Conservation (phyloP, 805 yeast genomes). For the Yarrowia sp. region DNA sequence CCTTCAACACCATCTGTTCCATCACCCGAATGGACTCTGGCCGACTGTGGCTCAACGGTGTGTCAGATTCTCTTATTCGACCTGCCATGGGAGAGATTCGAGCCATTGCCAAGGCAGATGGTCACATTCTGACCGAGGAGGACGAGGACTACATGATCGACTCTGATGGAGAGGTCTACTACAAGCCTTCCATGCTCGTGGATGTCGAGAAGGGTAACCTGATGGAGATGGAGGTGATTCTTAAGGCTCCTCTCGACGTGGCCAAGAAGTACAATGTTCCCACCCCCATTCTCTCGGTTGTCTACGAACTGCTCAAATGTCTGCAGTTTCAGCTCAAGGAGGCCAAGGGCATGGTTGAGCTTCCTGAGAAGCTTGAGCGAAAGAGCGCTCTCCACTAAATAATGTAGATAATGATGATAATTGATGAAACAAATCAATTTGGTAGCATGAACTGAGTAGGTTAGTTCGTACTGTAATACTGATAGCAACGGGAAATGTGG, state of each 20-base stretch:
- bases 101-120: slow-evolving; percentile 57
- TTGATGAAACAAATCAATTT: too few species aligned
- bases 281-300: slow-evolving; percentile 56
- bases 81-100: slow-evolving; percentile 70
- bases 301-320: slow-evolving; percentile 58
- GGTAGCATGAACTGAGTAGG: too few species aligned
- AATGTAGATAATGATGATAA: neutral
- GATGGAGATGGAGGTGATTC: slow-evolving; percentile 66
- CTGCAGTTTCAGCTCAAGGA: slow-evolving; percentile 64
- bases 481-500: neutral
- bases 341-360: slow-evolving; percentile 44
- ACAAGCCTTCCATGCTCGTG: slow-evolving; percentile 69
- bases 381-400: slow-evolving; percentile 21
- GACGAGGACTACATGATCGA: slow-evolving; percentile 51
- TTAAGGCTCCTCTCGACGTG: slow-evolving; percentile 58
- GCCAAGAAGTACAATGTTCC: slow-evolving; percentile 48
- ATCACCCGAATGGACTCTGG: slow-evolving; percentile 59
- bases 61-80: slow-evolving; percentile 41
- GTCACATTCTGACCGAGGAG: slow-evolving; percentile 41
- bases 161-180: slow-evolving; percentile 57
- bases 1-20: slow-evolving; percentile 61
- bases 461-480: neutral
- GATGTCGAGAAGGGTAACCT: slow-evolving; percentile 64
- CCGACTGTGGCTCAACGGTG: slow-evolving; percentile 47
- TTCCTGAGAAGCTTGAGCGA: slow-evolving; percentile 41